A percentile compares a stretch with the other conserved stretches of the same genome.
These are phyloP conservation scores for Solanum gandarillasii DNA, from an alignment of 257 asterid genomes.

Conservation along the genomic window DNA sequence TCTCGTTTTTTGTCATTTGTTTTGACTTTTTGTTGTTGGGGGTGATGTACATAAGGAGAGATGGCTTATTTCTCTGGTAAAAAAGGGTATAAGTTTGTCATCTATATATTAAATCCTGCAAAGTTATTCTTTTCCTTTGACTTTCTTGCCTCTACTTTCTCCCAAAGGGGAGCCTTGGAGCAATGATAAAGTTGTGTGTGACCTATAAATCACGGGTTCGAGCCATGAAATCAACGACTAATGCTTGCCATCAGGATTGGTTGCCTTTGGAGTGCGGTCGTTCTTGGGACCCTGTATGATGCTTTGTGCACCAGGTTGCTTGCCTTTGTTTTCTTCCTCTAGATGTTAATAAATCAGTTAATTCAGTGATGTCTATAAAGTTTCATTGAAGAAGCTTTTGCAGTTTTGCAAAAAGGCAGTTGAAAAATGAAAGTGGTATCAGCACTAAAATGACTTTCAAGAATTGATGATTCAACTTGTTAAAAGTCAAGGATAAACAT, in stretches of 20 bases:
- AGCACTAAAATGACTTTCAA: neutral
- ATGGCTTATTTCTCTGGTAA: neutral
- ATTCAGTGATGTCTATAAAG: neutral
- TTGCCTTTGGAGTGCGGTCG: neutral
- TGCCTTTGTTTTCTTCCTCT: neutral
- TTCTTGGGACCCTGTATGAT: neutral
- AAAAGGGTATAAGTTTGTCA: neutral
- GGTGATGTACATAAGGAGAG: slow-evolving; percentile 9
- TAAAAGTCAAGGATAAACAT: neutral
- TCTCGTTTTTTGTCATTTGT: neutral
- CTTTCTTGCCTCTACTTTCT: neutral
- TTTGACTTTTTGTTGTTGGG: neutral
- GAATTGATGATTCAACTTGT: neutral
- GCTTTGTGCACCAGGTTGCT: neutral
- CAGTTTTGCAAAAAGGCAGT: neutral
- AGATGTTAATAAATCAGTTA: neutral
- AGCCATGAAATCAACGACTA: neutral
- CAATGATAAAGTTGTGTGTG: neutral
- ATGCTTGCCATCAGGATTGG: neutral
- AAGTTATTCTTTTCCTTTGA: neutral
- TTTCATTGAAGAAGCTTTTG: neutral
- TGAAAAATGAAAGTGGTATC: neutral
- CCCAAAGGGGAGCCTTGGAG: neutral
- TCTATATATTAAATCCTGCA: neutral
- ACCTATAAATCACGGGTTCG: neutral